Evolutionary conservation across 805 yeast species (phyloP), one percentile per base, ranked within the genome.

Genomic region (Cyberlindnera mrakii): DNA sequence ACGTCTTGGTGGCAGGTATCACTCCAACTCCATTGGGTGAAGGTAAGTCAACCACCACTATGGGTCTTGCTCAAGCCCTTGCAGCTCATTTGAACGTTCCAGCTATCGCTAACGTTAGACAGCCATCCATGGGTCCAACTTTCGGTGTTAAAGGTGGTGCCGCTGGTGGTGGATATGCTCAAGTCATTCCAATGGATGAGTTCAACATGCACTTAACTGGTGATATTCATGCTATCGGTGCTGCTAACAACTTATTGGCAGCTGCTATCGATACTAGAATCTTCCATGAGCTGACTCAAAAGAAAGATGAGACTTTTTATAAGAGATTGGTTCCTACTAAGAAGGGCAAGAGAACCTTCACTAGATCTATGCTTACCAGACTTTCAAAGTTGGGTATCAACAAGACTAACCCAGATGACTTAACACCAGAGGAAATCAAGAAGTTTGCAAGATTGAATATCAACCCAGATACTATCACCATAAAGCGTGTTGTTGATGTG

Each of bases 61-160:
- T 84, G 63, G 93, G 93, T 51, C 69, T 84, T 52, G 86, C 85
- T 15, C 91, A 84, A 65, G 89, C 90, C 14, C 66, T 84, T 47
- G 85, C 89, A 49, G 89, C 89, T 32, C 89, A 82, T 57, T 68
- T 84, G 62, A 71, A 77, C 41, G 71, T 76, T 52, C 78, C 82
- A 46, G 82, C 82, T 13, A 74, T 84, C 58, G 93, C 91, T 50
- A 84, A 83, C 59, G 93, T 84, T 41, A 77, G 93, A 71, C 93
- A 84, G 62, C 93, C 93, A 20, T 81, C 89, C 8, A 82, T 84
- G 90, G 93, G 93, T 43, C 93, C 93, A 51, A 84, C 93, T 16
- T 84, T 84, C 57, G 93, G 93, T 67, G 82, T 84, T 53, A 84
- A 84, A 63, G 93, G 93, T 65, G 93, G 93, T 67, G 93, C 93